phyloP scores from a whole-genome alignment of 2,329 filamentous ascomycete genomes.

The Emmonsiellopsis sp. region DNA sequence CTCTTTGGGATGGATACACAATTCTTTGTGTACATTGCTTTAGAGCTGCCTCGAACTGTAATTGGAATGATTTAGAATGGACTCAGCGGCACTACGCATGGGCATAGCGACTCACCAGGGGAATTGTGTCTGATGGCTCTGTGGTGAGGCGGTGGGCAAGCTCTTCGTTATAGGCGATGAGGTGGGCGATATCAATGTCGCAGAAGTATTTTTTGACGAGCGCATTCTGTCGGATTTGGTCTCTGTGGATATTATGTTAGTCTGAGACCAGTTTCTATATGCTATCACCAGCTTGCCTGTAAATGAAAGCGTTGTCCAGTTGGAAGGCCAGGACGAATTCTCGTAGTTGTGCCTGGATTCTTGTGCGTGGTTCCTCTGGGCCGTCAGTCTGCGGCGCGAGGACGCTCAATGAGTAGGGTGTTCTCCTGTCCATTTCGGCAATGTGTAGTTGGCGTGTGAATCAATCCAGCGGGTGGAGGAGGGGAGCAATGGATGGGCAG shows the following conservation, averaged over 20 bases:
- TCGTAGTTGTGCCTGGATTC: constrained; percentile 70
- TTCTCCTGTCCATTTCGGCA: constrained; percentile 68
- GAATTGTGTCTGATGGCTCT: constrained; percentile 86
- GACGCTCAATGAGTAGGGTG: constrained; percentile 75
- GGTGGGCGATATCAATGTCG: constrained; percentile 88
- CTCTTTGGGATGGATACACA: constrained; percentile 66
- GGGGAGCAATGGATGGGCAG: constrained; percentile 7
- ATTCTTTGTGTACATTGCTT: constrained; percentile 89
- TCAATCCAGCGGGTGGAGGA: constrained; percentile 9
- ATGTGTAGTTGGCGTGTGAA: constrained; percentile 12
- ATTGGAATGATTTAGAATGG: constrained; percentile 3
- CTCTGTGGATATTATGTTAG: constrained; percentile 44
- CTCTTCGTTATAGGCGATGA: constrained; percentile 95
- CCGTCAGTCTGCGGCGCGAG: constrained; percentile 59
- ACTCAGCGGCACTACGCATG: background rate
- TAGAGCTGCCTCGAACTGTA: constrained; percentile 79
- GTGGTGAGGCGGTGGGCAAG: constrained; percentile 81
- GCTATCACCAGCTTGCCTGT: constrained; percentile 52
- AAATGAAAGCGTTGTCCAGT: constrained; percentile 88
- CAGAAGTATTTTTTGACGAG: constrained; percentile 90
- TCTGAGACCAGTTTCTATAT: background rate
- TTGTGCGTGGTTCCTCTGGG: constrained; percentile 57
- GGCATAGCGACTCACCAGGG: constrained; percentile 53
- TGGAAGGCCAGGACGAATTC: constrained; percentile 91
- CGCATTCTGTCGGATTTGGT: constrained; percentile 91